A percentile compares a stretch with the other conserved stretches of the same genome.
phyloP scores from a whole-genome alignment of 768 basidiomycete species.

The Boletus reticuloceps region DNA sequence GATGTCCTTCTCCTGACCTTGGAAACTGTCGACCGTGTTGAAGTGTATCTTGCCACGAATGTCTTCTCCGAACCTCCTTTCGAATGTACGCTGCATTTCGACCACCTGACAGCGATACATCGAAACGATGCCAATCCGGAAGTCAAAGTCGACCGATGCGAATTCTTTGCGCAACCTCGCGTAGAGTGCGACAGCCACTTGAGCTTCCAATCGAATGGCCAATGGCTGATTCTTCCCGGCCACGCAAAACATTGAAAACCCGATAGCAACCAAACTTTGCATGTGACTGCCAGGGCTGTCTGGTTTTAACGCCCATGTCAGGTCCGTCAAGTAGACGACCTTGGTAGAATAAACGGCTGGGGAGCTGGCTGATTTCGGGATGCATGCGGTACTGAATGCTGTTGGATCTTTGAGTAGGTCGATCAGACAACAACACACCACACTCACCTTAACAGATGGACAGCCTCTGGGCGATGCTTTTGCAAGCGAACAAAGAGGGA shows the following conservation, averaged over 20 bases:
- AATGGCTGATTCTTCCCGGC: constrained; percentile 52
- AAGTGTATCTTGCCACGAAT: constrained; percentile 80
- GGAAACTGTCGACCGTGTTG: constrained; percentile 98
- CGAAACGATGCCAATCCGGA: constrained; percentile 71
- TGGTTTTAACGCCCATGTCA: constrained; percentile 79
- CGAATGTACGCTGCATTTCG: constrained; percentile 71
- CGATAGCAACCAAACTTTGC: constrained; percentile 80
- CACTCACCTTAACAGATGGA: constrained; percentile 83
- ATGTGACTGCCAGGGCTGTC: constrained; percentile 81
- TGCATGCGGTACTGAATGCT: constrained; percentile 99
- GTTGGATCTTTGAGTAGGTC: constrained; percentile 1
- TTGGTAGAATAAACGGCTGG: constrained; percentile 86
- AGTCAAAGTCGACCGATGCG: constrained; percentile 49
- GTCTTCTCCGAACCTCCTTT: constrained; percentile 64
- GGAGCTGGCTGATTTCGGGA: constrained; percentile 88
- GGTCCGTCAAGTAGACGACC: constrained; percentile 82
- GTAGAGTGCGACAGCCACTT: constrained; percentile 76
- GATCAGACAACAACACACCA: neutral
- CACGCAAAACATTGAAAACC: constrained; percentile 78
- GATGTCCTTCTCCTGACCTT: constrained; percentile 98
- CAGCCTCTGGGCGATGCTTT: constrained; percentile 72
- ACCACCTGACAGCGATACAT: constrained; percentile 92
- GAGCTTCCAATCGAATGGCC: constrained; percentile 74
- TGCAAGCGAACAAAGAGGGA: constrained; percentile 92
- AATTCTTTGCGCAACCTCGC: constrained; percentile 66